These are phyloP conservation scores for Vigna radiata DNA, from an alignment of 306 rosid species.

Conservation along the genomic window DNA sequence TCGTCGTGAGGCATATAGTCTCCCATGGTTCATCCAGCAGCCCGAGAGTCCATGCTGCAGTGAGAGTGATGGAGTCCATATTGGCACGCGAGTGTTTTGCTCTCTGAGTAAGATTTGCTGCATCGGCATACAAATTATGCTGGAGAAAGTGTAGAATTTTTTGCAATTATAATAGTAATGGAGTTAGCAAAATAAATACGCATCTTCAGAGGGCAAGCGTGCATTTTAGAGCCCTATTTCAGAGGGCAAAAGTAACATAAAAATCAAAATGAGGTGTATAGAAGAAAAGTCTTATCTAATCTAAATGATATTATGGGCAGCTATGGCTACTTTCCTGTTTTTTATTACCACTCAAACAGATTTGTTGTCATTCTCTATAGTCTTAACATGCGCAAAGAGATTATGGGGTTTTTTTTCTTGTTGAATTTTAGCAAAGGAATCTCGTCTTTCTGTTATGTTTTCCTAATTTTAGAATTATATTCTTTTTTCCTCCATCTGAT, in stretches of 20 bases:
- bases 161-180: not conserved
- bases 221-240: not conserved
- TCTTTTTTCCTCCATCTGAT: conserved; percentile 13
- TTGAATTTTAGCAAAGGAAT: conserved; percentile 42
- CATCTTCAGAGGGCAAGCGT: not conserved
- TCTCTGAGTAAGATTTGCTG: not conserved
- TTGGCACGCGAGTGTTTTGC: no score
- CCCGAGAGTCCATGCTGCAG: no score
- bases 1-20: no score
- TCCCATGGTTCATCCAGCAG: no score
- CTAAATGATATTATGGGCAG: not conserved
- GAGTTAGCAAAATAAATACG: not conserved
- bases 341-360: not conserved
- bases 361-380: not conserved
- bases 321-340: not conserved
- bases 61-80: no score
- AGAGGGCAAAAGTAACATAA: not conserved
- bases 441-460: conserved; percentile 32
- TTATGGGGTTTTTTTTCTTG: conserved; percentile 8
- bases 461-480: conserved; percentile 32
- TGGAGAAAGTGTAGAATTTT: not conserved
- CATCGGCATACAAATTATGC: not conserved
- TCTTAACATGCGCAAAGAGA: not conserved
- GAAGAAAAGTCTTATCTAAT: not conserved
- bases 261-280: not conserved